Percentiles rank a stretch among this genome's conserved stretches.
Conservation (phyloP, 2,329 filamentous ascomycete species). For the Calonectria pseudoturangicola region DNA sequence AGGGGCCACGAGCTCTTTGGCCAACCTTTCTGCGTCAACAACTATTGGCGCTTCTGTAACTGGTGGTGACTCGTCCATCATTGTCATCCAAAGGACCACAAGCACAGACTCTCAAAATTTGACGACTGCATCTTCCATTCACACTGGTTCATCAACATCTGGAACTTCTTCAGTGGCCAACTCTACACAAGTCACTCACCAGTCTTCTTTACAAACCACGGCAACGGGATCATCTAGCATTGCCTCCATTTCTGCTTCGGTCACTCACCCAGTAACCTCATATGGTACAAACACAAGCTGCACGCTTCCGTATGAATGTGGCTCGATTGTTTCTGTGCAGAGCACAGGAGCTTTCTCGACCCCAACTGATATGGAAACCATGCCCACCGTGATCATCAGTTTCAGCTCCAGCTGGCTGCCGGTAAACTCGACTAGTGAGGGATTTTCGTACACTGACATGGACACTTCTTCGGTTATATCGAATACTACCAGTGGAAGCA, state of each 20-base stretch:
- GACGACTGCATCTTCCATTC: not conserved
- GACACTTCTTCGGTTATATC: not conserved
- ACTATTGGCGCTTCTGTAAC: not conserved
- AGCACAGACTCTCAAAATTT: constrained; percentile 10
- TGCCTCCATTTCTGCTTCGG: not conserved
- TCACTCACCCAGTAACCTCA: constrained; percentile 23
- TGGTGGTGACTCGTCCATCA: not conserved
- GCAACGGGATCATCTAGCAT: not conserved
- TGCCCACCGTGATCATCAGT: constrained; percentile 46
- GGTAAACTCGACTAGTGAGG: constrained; percentile 34
- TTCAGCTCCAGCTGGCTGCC: constrained; percentile 44
- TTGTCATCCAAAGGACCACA: not conserved
- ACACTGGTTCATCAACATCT: not conserved
- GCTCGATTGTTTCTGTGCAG: constrained; percentile 28
- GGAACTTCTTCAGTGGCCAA: not conserved
- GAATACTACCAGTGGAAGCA: not conserved
- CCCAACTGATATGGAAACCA: constrained; percentile 48
- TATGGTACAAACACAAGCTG: constrained; percentile 28
- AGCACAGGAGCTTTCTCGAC: constrained; percentile 24
- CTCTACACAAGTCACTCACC: not conserved
- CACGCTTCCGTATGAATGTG: constrained; percentile 44
- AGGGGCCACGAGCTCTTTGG: constrained; percentile 26
- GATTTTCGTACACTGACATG: not conserved
- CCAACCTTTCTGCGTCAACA: not conserved
- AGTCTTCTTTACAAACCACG: not conserved